A percentile compares a stretch with the other conserved stretches of the same genome.
These are phyloP conservation scores for Cryptococcus floricola DNA, from an alignment of 1,284 basidiomycete species.

Conservation along the genomic window DNA sequence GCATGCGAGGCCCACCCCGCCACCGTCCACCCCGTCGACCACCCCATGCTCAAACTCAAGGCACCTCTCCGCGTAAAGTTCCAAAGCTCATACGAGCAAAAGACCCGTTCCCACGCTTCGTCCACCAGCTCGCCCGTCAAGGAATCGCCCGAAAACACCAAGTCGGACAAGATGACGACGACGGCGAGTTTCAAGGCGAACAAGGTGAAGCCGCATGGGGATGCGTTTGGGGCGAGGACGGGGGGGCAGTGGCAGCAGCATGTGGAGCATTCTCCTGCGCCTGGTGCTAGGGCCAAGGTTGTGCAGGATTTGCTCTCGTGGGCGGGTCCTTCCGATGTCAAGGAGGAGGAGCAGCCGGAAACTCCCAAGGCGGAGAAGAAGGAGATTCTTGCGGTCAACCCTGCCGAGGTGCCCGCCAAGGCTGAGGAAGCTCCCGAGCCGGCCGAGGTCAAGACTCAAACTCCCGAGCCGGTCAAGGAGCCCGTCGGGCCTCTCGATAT, in stretches of 20 bases:
- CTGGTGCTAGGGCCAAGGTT: neutral
- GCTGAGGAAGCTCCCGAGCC: neutral
- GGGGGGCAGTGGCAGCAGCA: slow-evolving; percentile 16
- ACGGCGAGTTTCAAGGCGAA: neutral
- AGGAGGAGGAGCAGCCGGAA: neutral
- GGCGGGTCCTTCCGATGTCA: neutral
- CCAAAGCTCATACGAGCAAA: slow-evolving; percentile 21
- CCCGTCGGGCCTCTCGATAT: slow-evolving; percentile 34
- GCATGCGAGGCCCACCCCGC: slow-evolving; percentile 77
- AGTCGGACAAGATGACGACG: neutral
- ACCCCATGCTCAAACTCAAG: slow-evolving; percentile 77
- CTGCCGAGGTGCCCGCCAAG: neutral
- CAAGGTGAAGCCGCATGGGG: slow-evolving; percentile 10
- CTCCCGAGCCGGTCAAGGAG: slow-evolving; percentile 8
- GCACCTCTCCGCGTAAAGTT: slow-evolving; percentile 36
- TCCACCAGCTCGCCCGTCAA: slow-evolving; percentile 9
- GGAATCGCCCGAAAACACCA: neutral
- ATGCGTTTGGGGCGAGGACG: slow-evolving; percentile 19
- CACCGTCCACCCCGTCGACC: slow-evolving; percentile 65
- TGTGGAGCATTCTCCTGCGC: slow-evolving; percentile 3
- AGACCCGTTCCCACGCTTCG: slow-evolving; percentile 1
- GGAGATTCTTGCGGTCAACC: neutral
- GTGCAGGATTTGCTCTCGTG: neutral
- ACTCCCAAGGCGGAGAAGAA: neutral
- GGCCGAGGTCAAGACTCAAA: neutral